Conservation (phyloP, 139 green algal genomes). For the Raphidocelis subcapitata region DNA sequence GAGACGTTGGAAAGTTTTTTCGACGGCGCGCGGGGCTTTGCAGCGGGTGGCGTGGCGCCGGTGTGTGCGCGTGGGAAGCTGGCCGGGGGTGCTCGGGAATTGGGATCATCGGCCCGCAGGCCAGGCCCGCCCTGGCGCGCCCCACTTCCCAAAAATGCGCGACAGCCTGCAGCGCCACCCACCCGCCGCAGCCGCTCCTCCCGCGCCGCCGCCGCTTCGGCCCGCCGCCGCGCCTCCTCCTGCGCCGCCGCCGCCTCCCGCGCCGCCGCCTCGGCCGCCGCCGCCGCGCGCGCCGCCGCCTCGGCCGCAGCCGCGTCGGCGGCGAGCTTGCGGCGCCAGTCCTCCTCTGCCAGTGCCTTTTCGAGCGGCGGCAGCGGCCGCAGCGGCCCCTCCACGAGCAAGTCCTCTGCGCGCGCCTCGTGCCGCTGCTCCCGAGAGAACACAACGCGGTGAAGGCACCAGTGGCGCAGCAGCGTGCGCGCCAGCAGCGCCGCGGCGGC, state of each 20-base stretch:
- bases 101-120: too few relatives aligned
- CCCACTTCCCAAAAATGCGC: too few relatives aligned
- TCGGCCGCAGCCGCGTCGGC: constrained; percentile 4
- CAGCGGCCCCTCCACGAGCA: too few relatives aligned
- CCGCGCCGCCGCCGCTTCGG: constrained; percentile 7
- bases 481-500: background rate
- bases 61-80: too few relatives aligned
- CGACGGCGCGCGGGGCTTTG: too few relatives aligned
- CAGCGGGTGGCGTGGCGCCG: too few relatives aligned
- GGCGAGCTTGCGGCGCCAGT: constrained; percentile 23
- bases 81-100: too few relatives aligned
- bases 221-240: background rate
- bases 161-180: too few relatives aligned
- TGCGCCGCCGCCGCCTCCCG: background rate
- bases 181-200: constrained; percentile 16
- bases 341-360: background rate
- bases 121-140: too few relatives aligned
- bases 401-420: background rate
- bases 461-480: constrained; percentile 20
- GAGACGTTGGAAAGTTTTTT: too few relatives aligned
- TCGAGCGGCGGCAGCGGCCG: constrained; percentile 1
- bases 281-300: constrained; percentile 2
- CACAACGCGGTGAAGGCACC: background rate
- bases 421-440: constrained; percentile 10
- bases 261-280: constrained; percentile 3